Percentiles rank a stretch among this genome's conserved stretches.
phyloP scores from a whole-genome alignment of 768 basidiomycete species.

The Rhizopogon vesiculosus region DNA sequence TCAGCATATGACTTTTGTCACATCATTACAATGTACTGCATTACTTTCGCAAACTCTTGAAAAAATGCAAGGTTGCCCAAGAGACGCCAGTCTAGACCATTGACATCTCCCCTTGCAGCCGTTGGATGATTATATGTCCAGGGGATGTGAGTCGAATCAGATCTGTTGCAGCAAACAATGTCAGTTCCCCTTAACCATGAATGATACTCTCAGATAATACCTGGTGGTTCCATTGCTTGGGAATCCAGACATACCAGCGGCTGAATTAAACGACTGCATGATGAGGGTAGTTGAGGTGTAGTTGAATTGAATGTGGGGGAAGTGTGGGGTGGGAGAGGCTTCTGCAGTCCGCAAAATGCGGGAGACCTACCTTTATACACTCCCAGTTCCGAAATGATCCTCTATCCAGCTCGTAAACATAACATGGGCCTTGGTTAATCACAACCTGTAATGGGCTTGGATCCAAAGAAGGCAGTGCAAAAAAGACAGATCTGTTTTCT shows the following conservation, averaged over 20 bases:
- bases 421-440: background rate
- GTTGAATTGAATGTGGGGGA: background rate
- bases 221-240: background rate
- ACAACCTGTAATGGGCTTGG: background rate
- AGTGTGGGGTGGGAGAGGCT: too few species aligned
- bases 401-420: too few species aligned
- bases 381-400: background rate
- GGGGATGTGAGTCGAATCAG: background rate
- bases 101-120: background rate
- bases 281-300: background rate
- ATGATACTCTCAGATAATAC: background rate
- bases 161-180: background rate
- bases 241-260: too few species aligned
- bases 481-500: too few species aligned
- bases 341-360: background rate
- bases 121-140: background rate
- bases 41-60: background rate
- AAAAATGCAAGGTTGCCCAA: too few species aligned
- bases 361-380: background rate
- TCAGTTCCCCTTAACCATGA: background rate
- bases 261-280: background rate
- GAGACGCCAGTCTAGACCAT: background rate
- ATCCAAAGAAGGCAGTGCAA: background rate
- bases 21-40: background rate
- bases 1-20: background rate